Evolutionary conservation across 805 yeast species (phyloP).

Genomic region (Starmera amethionina): DNA sequence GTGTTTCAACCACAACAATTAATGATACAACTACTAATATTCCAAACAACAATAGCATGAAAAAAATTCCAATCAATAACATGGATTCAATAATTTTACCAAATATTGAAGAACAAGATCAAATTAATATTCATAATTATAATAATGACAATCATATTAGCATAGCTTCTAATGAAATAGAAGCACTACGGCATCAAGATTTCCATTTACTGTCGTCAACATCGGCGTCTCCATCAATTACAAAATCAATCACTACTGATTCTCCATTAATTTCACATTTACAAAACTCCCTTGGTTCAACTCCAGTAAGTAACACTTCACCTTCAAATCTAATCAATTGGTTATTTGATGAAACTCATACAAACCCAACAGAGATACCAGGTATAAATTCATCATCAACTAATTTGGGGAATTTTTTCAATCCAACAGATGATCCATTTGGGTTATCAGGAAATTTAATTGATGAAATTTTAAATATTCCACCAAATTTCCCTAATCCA

Average conservation of each 20-base stretch:
- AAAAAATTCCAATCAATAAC: conserved; percentile 14
- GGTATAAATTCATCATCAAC: not conserved
- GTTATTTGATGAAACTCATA: conserved; percentile 18
- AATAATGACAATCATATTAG: conserved; percentile 13
- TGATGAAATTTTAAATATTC: conserved; percentile 18
- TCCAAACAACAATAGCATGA: not conserved
- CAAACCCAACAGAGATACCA: not conserved
- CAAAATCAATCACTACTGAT: not conserved
- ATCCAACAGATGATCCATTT: conserved; percentile 21
- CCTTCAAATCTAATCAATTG: conserved; percentile 18
- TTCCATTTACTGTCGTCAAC: not conserved
- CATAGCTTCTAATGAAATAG: conserved; percentile 21
- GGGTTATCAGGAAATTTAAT: conserved; percentile 17
- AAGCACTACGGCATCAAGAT: conserved; percentile 7
- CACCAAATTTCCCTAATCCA: conserved; percentile 21
- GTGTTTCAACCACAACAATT: not conserved
- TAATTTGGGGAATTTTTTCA: conserved; percentile 16
- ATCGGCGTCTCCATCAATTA: not conserved
- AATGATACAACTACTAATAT: not conserved
- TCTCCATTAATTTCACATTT: not conserved
- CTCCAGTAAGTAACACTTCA: not conserved
- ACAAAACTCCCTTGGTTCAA: not conserved
- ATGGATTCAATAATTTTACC: conserved; percentile 19
- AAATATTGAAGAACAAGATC: conserved; percentile 12
- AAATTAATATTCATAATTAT: conserved; percentile 14